Percentiles rank a stretch among this genome's conserved stretches.
phyloP scores from a whole-genome alignment of 2,329 filamentous ascomycete species.

The Tolypocladium sp. region DNA sequence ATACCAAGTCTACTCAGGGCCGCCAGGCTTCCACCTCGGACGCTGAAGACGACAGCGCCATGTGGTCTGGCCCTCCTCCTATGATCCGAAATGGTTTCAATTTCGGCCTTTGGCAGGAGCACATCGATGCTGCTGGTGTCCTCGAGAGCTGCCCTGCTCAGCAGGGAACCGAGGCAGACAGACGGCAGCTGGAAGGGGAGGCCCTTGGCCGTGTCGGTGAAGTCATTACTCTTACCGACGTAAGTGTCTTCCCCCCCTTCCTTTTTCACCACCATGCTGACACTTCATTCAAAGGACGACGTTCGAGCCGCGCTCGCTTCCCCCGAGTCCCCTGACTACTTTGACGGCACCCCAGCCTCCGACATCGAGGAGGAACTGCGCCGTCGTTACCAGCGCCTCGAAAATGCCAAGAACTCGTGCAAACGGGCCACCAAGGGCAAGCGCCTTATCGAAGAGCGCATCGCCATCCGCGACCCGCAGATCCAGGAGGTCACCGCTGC shows the following conservation, averaged over 20 bases:
- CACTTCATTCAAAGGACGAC: slow-evolving; percentile 4
- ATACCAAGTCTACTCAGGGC: no score
- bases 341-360: slow-evolving; percentile 11
- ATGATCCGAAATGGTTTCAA: no score
- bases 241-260: neutral
- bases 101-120: no score
- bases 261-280: neutral
- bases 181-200: no score
- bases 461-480: slow-evolving; percentile 7
- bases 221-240: slow-evolving; percentile 7
- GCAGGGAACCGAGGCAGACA: no score
- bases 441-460: neutral
- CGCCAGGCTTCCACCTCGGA: no score
- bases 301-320: slow-evolving; percentile 11
- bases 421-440: slow-evolving; percentile 2
- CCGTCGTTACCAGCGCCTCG: slow-evolving; percentile 10
- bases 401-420: neutral
- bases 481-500: slow-evolving; percentile 5
- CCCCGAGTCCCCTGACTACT: slow-evolving; percentile 6
- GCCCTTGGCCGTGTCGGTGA: neutral
- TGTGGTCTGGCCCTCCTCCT: no score
- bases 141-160: no score
- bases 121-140: no score
- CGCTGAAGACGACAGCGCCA: no score
- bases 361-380: slow-evolving; percentile 9